phyloP scores from a whole-genome alignment of 768 basidiomycete species.

The Chiua virens region DNA sequence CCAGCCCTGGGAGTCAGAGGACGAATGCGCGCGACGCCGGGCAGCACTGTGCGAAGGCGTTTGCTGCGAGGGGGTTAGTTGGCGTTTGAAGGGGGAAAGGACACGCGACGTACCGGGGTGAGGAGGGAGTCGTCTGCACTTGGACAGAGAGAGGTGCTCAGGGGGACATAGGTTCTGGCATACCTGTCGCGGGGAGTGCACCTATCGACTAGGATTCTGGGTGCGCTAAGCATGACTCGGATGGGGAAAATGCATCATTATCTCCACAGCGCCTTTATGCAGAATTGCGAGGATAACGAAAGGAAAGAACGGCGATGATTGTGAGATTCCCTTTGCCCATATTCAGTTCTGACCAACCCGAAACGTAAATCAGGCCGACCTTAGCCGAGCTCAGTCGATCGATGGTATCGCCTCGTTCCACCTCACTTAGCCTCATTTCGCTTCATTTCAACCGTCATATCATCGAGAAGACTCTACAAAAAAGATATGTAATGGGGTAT shows the following conservation, averaged over 20 bases:
- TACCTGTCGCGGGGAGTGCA: slow-evolving; percentile 36
- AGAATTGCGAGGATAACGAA: slow-evolving; percentile 13
- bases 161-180: slow-evolving; percentile 30
- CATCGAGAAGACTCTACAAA: slow-evolving; percentile 11
- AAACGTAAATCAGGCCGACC: slow-evolving; percentile 27
- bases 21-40: slow-evolving; percentile 32
- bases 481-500: slow-evolving; percentile 17
- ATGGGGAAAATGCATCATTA: not conserved
- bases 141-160: slow-evolving; percentile 25
- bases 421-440: slow-evolving; percentile 14
- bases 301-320: slow-evolving; percentile 13
- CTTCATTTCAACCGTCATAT: slow-evolving; percentile 16
- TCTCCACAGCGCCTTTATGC: slow-evolving; percentile 22
- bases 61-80: slow-evolving; percentile 16
- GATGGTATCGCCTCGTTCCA: not conserved
- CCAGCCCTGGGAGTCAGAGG: slow-evolving; percentile 35
- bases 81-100: not conserved
- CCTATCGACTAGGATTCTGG: slow-evolving; percentile 33
- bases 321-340: slow-evolving; percentile 6
- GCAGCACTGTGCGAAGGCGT: slow-evolving; percentile 7
- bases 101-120: slow-evolving; percentile 14
- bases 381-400: slow-evolving; percentile 14
- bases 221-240: slow-evolving; percentile 14
- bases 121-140: slow-evolving; percentile 31
- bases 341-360: slow-evolving; percentile 5